Conservation (phyloP, 331 rosid species). For the Pyracantha coccinea region DNA sequence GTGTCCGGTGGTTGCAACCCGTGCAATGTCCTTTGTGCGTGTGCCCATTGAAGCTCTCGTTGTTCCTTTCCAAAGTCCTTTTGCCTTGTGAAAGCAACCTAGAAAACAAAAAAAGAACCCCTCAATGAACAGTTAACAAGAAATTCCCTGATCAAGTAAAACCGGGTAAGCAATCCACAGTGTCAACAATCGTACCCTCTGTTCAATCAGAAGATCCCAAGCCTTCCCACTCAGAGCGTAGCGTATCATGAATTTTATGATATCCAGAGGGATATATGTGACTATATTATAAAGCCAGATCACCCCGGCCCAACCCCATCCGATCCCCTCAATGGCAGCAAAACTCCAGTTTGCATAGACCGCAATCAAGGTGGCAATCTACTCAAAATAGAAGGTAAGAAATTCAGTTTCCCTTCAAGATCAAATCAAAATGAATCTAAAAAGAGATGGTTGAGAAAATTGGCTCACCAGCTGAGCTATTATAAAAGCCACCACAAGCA, state of each 20-base stretch:
- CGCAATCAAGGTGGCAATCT: slow-evolving; percentile 96
- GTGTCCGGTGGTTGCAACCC: slow-evolving; percentile 86
- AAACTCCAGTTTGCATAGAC: slow-evolving; percentile 96
- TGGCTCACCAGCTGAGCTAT: slow-evolving; percentile 86
- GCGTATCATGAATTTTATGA: slow-evolving; percentile 76
- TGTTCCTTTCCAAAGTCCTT: slow-evolving; percentile 99
- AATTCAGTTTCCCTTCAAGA: slow-evolving; percentile 1
- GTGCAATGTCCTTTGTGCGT: slow-evolving; percentile 92
- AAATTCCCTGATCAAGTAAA: slow-evolving; percentile 6
- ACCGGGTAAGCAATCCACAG: slow-evolving; percentile 4
- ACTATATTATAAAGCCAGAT: slow-evolving; percentile 88
- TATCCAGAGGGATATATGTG: slow-evolving; percentile 85
- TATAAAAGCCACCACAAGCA: slow-evolving; percentile 73
- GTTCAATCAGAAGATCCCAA: slow-evolving; percentile 99
- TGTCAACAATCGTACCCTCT: slow-evolving; percentile 56
- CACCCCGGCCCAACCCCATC: slow-evolving; percentile 99
- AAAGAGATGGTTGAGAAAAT: background rate
- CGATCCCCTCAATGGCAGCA: slow-evolving; percentile 97
- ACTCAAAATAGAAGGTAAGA: slow-evolving; percentile 16
- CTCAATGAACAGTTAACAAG: slow-evolving; percentile 7
- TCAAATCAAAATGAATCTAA: background rate
- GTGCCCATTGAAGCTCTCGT: slow-evolving; percentile 98
- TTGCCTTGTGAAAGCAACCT: slow-evolving; percentile 98
- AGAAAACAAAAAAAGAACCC: slow-evolving; percentile 7
- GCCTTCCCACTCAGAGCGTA: slow-evolving; percentile 91